Evolutionary conservation across 129 eudicot species (phyloP), one percentile per base, ranked within the genome.

Genomic region (Chrysanthemum lavandulifolium): DNA sequence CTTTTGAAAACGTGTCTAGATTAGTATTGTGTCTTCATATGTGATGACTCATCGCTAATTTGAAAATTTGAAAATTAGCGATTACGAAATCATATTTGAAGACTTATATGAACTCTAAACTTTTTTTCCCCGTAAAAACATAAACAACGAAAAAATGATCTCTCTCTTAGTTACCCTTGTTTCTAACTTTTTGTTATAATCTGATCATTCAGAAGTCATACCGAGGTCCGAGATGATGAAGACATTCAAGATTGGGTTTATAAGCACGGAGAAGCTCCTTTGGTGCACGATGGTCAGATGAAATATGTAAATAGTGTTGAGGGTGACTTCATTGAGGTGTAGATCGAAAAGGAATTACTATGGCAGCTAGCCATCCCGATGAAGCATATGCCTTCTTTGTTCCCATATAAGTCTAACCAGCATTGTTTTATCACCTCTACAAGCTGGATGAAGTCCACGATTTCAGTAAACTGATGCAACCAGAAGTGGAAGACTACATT

Each of bases 221-320:
- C n/a, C 27, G 89, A 67, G 74, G 77, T 85, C 5, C 89, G 86
- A 14, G 83, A 87, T 73, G 96, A 89, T 80, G 98, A 96, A 13
- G 98, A 92, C 40, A 33, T 33, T 33, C 40, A 33, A 27, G 29
- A 19, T 19, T 92, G 67, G 73, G 76, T 85, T 7, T 92, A 89
- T 21, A 85, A 87, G 76, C 92, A 86, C 80, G 98, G 98, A 13
- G 98, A 92, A 5, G 79, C 78, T 59, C 98, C 98, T 0, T 82
- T 92, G 19, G 78, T 92, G 66, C 98, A 86, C 57, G 71, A 68
- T 27, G 90, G 96, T 55, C 92, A 90, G 6, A 82, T 88, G 81
- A 84, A 78, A 78, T 68, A 74, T 25, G 75, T 85, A 13, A 87
- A 89, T 43, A 76, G 91, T 3, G 74, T 81, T 64, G 98, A 92